phyloP scores from a whole-genome alignment of 2,329 filamentous ascomycete species.

The Cladosporium oxysporum region DNA sequence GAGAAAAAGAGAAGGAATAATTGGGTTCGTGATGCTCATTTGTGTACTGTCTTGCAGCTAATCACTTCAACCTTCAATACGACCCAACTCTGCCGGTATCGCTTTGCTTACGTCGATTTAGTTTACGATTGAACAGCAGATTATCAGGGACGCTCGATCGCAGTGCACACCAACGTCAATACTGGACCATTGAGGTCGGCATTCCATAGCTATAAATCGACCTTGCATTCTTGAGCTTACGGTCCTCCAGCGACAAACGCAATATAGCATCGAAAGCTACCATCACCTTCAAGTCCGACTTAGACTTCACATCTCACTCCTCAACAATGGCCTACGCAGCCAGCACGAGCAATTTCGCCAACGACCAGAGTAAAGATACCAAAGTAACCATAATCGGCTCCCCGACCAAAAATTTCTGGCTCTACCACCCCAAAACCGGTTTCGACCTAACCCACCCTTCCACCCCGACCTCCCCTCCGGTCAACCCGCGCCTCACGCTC shows the following conservation, averaged over 20 bases:
- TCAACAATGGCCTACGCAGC: background rate
- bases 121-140: background rate
- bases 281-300: background rate
- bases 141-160: background rate
- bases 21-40: background rate
- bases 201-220: background rate
- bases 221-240: background rate
- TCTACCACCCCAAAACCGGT: constrained; percentile 43
- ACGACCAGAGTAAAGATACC: background rate
- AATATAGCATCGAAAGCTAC: background rate
- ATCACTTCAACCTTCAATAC: background rate
- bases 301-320: background rate
- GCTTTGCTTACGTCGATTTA: background rate
- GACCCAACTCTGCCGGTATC: background rate
- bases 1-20: background rate
- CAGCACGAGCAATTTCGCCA: too few species aligned
- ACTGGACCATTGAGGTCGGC: background rate
- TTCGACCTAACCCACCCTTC: constrained; percentile 51
- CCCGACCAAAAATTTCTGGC: constrained; percentile 47
- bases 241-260: background rate
- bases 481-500: constrained; percentile 20
- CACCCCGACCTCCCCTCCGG: constrained; percentile 31
- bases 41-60: background rate
- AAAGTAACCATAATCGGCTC: constrained; percentile 45
- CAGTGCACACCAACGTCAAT: background rate